Conservation (phyloP, 208 protist species). For the Porcisia hertigi region DNA sequence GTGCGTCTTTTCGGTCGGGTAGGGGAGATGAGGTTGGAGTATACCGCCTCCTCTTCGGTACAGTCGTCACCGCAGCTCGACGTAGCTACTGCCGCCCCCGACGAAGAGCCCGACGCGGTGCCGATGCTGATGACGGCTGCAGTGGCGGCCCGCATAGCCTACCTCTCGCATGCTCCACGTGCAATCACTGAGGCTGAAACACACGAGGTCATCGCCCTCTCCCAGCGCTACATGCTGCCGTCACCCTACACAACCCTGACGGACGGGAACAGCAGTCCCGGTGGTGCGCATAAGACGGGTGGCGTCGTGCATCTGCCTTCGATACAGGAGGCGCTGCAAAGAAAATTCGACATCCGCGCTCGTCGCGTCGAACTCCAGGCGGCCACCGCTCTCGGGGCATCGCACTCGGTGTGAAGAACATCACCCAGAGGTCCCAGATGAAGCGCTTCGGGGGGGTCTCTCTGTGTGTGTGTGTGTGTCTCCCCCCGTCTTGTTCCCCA, state of each 20-base stretch:
- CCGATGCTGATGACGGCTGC: slow-evolving; percentile 50
- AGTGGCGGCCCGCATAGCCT: slow-evolving; percentile 43
- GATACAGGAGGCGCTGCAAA: slow-evolving; percentile 23
- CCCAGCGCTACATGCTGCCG: slow-evolving; percentile 37
- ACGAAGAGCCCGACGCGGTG: background rate
- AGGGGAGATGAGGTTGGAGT: slow-evolving; percentile 56
- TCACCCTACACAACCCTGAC: slow-evolving; percentile 65
- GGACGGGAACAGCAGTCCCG: slow-evolving; percentile 10
- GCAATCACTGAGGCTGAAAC: slow-evolving; percentile 29
- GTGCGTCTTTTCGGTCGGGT: slow-evolving; percentile 53
- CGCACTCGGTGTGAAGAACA: background rate
- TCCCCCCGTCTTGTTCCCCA: background rate
- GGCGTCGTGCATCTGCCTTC: slow-evolving; percentile 40
- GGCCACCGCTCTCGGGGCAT: slow-evolving; percentile 1
- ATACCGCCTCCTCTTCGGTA: slow-evolving; percentile 35
- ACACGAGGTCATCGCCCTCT: slow-evolving; percentile 51
- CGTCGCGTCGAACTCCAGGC: slow-evolving; percentile 11
- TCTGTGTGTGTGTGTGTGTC: too few species aligned
- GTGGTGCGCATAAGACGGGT: slow-evolving; percentile 15
- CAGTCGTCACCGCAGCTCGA: background rate
- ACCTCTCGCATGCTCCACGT: slow-evolving; percentile 29
- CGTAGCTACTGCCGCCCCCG: background rate
- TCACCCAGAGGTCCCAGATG: background rate
- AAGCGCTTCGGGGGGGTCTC: background rate
- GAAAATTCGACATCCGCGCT: slow-evolving; percentile 18